A percentile compares a stretch with the other conserved stretches of the same genome.
These are phyloP conservation scores for Termitomyces sp. DNA, from an alignment of 1,284 basidiomycete species.

Conservation along the genomic window DNA sequence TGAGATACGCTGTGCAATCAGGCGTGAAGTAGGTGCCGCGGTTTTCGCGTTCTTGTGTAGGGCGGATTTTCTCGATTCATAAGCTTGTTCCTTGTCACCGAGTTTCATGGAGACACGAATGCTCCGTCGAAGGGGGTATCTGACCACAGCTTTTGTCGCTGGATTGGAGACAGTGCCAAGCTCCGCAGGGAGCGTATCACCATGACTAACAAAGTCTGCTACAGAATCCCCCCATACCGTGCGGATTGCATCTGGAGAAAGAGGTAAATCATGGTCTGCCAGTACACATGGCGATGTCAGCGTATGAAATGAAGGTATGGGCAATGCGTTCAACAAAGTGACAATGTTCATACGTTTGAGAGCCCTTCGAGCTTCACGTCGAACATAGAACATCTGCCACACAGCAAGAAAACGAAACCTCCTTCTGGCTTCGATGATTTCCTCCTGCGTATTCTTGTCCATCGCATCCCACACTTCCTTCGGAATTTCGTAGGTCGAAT, in stretches of 20 bases:
- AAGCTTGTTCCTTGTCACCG: no score
- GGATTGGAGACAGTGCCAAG: neutral
- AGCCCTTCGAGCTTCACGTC: slow-evolving; percentile 1
- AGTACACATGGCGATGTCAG: neutral
- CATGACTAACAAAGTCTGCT: neutral
- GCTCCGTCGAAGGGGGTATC: neutral
- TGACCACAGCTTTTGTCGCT: no score
- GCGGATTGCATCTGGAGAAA: neutral
- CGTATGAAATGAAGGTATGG: neutral
- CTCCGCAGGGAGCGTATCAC: no score
- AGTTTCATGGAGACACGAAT: no score
- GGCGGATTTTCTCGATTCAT: no score
- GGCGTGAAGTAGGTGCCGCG: no score
- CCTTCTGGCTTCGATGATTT: neutral
- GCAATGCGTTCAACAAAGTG: neutral
- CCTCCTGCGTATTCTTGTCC: neutral
- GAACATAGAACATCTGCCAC: slow-evolving; percentile 11
- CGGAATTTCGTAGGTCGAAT: no score
- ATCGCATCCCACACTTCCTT: no score
- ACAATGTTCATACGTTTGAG: slow-evolving; percentile 3
- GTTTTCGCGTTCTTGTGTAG: no score
- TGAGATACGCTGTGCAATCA: neutral
- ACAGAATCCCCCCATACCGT: neutral
- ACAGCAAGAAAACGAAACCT: slow-evolving; percentile 3
- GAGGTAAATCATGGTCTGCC: neutral